phyloP scores from a whole-genome alignment of 495 filamentous ascomycete genomes.

The Letharia lupina region DNA sequence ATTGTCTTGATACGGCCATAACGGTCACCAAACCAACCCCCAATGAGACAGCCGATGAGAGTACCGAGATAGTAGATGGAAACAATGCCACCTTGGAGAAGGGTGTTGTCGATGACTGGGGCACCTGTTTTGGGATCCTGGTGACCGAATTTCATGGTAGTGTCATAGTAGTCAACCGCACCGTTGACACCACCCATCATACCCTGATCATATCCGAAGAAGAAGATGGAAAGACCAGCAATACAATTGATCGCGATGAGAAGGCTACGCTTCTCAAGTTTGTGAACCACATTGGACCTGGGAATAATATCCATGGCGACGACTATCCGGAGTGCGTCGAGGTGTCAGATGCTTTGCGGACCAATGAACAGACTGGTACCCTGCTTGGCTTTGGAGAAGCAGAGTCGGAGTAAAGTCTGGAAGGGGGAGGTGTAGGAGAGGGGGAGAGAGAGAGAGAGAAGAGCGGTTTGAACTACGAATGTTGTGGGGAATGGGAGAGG shows the following conservation, averaged over 20 bases:
- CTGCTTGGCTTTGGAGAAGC: conserved; percentile 15
- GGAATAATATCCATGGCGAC: conserved; percentile 34
- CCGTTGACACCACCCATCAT: conserved; percentile 73
- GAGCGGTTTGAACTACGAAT: not conserved
- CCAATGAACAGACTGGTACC: not conserved
- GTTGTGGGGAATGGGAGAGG: not conserved
- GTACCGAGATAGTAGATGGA: conserved; percentile 66
- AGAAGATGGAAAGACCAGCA: conserved; percentile 52
- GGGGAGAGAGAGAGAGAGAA: conserved; percentile 4
- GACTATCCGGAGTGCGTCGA: conserved; percentile 2
- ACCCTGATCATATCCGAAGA: conserved; percentile 61
- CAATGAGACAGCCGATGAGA: conserved; percentile 49
- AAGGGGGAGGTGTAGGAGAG: not conserved
- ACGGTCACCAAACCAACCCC: conserved; percentile 55
- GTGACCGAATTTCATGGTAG: conserved; percentile 56
- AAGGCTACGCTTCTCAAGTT: conserved; percentile 53
- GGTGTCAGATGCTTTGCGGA: not conserved
- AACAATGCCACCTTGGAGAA: conserved; percentile 60
- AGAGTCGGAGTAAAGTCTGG: not conserved
- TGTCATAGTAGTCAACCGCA: conserved; percentile 51
- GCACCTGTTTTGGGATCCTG: conserved; percentile 40
- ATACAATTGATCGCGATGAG: conserved; percentile 58
- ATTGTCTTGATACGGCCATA: conserved; percentile 56
- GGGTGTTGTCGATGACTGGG: conserved; percentile 49
- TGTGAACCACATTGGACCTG: conserved; percentile 51